Base-by-base conservation (phyloP, 352 stramenopile species). In the Hyaloperonospora arabidopsidis region DNA sequence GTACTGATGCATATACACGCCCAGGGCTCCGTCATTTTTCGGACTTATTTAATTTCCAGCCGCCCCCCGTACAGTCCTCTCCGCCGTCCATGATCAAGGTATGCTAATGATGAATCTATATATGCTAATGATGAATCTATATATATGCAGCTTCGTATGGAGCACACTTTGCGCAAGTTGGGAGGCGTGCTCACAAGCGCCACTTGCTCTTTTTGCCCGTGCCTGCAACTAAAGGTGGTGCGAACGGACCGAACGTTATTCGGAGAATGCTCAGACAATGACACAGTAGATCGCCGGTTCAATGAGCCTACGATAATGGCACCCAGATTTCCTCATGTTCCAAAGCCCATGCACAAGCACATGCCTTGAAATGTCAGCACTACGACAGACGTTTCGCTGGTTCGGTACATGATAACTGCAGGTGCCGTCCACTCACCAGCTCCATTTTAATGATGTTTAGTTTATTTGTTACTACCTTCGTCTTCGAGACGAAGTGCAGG, bases 1-100 rank as follows among this genome's bases (percentile, higher is more conserved):
- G 52, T 97, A 86, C 51, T 97, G 87, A 60, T 98, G 91, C 18
- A 97, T 76, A 55, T 97, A 97, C 93, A 98, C 98, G 40, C 98
- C 93, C 47, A 98, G 86, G 10, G 93, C 93, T 68, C 98, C 93
- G 19, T 0, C 89, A 91, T 52, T 97, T 97, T 0, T 79, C 76
- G 13, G 90, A 90, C 49, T 95, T 89, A 53, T 97, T 93, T 54
- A 97, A 97, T 50, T 96, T 88, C 18, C 83, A 74, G 56, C 97
- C 89, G 5, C 88, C 92, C 48, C 97, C 91, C 44, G 92, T 90
- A 54, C 97, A 97, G 0, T 79, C 74, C 56, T 97, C 92, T 49
- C 98, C 88, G 45, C 97, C 91, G 35, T 98, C 91, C 0, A 98
- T 68, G 49, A 94, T 96, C 14, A 97, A 55, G 11, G 89, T 93